A percentile compares a stretch with the other conserved stretches of the same genome.
These are phyloP conservation scores for Ophiocordyceps camponoti-leonardi DNA, from an alignment of 2,329 filamentous ascomycete species.

Conservation along the genomic window DNA sequence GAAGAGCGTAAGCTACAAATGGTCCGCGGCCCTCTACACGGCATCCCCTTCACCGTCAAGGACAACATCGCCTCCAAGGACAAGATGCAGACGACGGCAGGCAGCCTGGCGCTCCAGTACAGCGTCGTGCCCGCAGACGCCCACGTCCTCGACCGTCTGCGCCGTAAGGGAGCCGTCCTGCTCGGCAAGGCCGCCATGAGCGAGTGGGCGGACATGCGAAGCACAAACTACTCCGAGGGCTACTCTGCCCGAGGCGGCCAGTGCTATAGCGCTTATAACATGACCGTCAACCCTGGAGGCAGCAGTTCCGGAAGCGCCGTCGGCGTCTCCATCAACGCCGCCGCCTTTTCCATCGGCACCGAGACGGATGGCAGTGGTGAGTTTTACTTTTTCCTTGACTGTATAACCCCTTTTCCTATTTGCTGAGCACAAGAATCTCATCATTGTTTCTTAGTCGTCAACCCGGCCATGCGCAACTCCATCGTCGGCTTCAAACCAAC, in stretches of 20 bases:
- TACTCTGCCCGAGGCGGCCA: conserved; percentile 50
- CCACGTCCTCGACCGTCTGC: conserved; percentile 40
- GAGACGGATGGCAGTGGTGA: conserved; percentile 53
- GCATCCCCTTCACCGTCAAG: conserved; percentile 60
- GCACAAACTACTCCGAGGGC: conserved; percentile 49
- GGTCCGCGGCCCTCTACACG: conserved; percentile 50
- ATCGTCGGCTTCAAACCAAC: conserved; percentile 64
- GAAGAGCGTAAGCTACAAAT: conserved; percentile 35
- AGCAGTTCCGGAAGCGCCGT: conserved; percentile 50
- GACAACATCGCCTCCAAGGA: conserved; percentile 56
- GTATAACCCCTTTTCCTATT: too few species aligned
- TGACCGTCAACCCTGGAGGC: conserved; percentile 51
- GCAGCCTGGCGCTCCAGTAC: conserved; percentile 48
- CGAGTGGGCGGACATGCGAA: conserved; percentile 62
- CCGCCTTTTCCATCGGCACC: conserved; percentile 50
- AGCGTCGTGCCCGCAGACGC: conserved; percentile 52
- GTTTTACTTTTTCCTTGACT: too few species aligned
- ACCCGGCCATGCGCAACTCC: conserved; percentile 50
- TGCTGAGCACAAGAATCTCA: too few species aligned
- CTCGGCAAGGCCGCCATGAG: conserved; percentile 54
- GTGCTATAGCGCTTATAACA: conserved; percentile 47
- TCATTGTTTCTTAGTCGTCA: too few species aligned
- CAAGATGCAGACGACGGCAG: conserved; percentile 57
- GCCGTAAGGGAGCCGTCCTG: conserved; percentile 48
- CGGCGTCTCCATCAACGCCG: conserved; percentile 44